These are phyloP conservation scores for Brettanomyces custersianus DNA, from an alignment of 805 yeast genomes.

Conservation along the genomic window DNA sequence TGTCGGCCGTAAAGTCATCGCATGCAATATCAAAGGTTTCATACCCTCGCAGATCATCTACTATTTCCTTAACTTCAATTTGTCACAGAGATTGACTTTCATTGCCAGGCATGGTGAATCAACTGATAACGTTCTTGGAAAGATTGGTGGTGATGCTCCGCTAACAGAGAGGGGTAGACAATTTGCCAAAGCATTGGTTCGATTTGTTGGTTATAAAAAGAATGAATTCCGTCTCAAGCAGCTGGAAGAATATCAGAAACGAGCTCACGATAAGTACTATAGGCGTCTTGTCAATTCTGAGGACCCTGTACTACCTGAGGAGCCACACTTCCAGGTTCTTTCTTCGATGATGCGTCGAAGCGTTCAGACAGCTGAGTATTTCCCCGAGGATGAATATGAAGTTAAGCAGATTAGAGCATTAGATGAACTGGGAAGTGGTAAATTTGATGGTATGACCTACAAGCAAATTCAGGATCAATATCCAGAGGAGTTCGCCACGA, in stretches of 20 bases:
- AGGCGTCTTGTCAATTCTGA: slow-evolving; percentile 4
- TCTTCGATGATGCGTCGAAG: slow-evolving; percentile 79
- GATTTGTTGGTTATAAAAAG: slow-evolving; percentile 66
- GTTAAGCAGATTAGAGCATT: slow-evolving; percentile 87
- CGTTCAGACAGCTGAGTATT: slow-evolving; percentile 66
- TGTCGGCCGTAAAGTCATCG: slow-evolving; percentile 89
- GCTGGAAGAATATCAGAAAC: slow-evolving; percentile 40
- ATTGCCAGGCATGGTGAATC: slow-evolving; percentile 94
- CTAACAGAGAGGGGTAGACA: slow-evolving; percentile 71
- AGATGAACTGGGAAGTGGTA: slow-evolving; percentile 90
- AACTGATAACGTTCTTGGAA: slow-evolving; percentile 72
- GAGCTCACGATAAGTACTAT: slow-evolving; percentile 28
- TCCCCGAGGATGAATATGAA: slow-evolving; percentile 66
- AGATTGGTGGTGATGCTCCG: slow-evolving; percentile 85
- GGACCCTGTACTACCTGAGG: slow-evolving; percentile 35
- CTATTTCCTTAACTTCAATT: slow-evolving; percentile 79
- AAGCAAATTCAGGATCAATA: slow-evolving; percentile 64
- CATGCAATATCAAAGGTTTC: slow-evolving; percentile 80
- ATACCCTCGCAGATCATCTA: slow-evolving; percentile 89
- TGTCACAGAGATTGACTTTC: slow-evolving; percentile 87
- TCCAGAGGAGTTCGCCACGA: slow-evolving; percentile 73
- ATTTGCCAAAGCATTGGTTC: slow-evolving; percentile 64
- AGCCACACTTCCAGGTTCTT: slow-evolving; percentile 84
- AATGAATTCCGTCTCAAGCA: slow-evolving; percentile 58
- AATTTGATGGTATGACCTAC: slow-evolving; percentile 88